Evolutionary conservation across 257 asterid genomes (phyloP), one percentile per base, ranked within the genome.

Genomic region (Salvia hispanica): DNA sequence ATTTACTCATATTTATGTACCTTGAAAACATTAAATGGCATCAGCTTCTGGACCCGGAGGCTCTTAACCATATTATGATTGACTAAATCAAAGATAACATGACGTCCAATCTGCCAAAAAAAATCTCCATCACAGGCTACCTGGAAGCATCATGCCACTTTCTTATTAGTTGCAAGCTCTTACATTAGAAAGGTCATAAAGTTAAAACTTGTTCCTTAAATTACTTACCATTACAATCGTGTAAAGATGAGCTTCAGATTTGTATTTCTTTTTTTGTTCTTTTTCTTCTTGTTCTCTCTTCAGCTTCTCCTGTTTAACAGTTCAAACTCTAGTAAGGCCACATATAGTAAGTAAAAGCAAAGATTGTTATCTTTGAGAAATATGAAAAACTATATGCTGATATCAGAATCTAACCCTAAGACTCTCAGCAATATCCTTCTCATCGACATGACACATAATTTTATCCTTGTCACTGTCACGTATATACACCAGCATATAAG

Each of bases 361-460:
- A 6, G 66, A 63, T 9, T 14, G 39, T 36, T 12, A 71, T 58
- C 14, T 33, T 56, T 47, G 67, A 60, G 37, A 57, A 67, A 50
- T 67, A 62, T 9, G 69, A 25, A 72, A 72, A 65, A 60, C 31
- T 65, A 54, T 55, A 54, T 66, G 69, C 53, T 16, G 74, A 66
- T 70, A 70, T 71, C 64, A 67, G 74, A 64, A 69, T 69, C 75
- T 60, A 40, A 80, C 84, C 84, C 70, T 76, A 21, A 88, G 93
- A 80, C 88, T 93, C 61, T 82, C 91, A 18, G 97, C 97, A 58
- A 91, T 81, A 78, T 91, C 96, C 70, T 80, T 83, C 85, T 88
- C 97, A 74, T 83, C 93, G 53, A 76, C 84, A 34, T 74, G 76
- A 63, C 82, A 82, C 78, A 82, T 71, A 63, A 82, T 79, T 51